Percentiles rank a stretch among this genome's conserved stretches.
These are phyloP conservation scores for Pyronema omphalodes DNA, from an alignment of 495 filamentous ascomycete genomes.

Conservation along the genomic window DNA sequence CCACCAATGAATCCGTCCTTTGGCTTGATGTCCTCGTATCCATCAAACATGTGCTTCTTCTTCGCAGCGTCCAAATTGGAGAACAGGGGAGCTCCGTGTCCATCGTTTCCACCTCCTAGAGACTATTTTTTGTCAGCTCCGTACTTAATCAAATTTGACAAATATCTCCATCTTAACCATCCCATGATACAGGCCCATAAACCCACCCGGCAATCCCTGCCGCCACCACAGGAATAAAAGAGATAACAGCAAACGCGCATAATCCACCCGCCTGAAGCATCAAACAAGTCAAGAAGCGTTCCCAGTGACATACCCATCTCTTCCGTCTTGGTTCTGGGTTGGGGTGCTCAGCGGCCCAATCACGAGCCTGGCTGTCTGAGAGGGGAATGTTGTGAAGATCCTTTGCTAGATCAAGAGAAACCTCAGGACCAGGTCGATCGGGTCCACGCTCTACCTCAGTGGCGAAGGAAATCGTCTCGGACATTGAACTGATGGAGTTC, in stretches of 20 bases:
- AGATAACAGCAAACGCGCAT: too few relatives aligned
- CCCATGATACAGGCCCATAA: too few relatives aligned
- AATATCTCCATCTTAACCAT: too few relatives aligned
- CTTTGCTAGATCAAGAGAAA: background rate
- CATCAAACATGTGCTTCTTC: conserved; percentile 6
- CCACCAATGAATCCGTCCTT: conserved; percentile 18
- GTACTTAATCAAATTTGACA: background rate
- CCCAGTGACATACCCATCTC: conserved; percentile 6
- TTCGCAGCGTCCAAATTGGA: conserved; percentile 13
- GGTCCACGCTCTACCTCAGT: too few relatives aligned
- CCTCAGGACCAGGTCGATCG: background rate
- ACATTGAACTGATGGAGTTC: too few relatives aligned
- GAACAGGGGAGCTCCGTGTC: conserved; percentile 18
- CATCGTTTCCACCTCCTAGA: conserved; percentile 20
- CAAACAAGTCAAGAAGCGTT: background rate
- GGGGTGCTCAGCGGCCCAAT: background rate
- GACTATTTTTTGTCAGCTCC: conserved; percentile 6
- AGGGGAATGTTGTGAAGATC: conserved; percentile 3
- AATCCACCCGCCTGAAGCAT: too few relatives aligned
- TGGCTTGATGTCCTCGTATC: conserved; percentile 20
- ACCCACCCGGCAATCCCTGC: too few relatives aligned
- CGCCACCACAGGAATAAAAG: too few relatives aligned
- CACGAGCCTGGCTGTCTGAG: background rate
- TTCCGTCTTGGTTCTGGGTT: conserved; percentile 10
- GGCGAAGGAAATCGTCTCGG: too few relatives aligned